phyloP scores from a whole-genome alignment of 441 rosid genomes.

The Geranium incanum region DNA sequence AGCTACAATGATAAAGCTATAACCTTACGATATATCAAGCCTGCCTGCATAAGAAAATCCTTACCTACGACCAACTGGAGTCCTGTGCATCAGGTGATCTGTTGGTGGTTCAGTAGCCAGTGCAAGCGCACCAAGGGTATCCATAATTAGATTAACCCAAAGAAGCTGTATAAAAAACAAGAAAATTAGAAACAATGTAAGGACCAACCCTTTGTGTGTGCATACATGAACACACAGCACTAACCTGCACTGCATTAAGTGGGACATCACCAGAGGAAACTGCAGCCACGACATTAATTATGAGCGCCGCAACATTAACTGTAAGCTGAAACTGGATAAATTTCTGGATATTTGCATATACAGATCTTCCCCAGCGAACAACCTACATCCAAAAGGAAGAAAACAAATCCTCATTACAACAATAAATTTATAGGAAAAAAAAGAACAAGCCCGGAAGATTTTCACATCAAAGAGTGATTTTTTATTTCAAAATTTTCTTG shows the following conservation, averaged over 20 bases:
- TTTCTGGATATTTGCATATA: constrained; percentile 95
- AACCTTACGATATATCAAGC: background rate
- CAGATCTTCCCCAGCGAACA: constrained; percentile 96
- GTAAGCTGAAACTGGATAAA: constrained; percentile 99
- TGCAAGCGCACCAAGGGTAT: constrained; percentile 96
- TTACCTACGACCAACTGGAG: constrained; percentile 91
- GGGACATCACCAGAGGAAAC: constrained; percentile 92
- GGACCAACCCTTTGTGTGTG: background rate
- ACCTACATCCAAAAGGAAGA: constrained; percentile 44
- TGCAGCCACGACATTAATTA: constrained; percentile 90
- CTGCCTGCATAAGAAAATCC: background rate
- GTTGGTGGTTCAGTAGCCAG: constrained; percentile 97
- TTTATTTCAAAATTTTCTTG: too few relatives aligned
- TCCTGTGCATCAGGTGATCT: constrained; percentile 74
- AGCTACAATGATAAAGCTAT: background rate
- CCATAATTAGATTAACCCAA: constrained; percentile 99
- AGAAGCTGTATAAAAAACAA: constrained; percentile 58
- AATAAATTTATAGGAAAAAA: background rate
- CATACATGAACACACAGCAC: constrained; percentile 9
- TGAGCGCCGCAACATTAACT: constrained; percentile 90
- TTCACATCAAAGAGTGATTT: too few relatives aligned
- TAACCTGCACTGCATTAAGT: constrained; percentile 92
- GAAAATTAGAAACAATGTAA: constrained; percentile 2
- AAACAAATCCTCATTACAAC: too few relatives aligned
- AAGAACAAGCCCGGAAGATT: background rate